A percentile compares a stretch with the other conserved stretches of the same genome.
Conservation (phyloP, 495 filamentous ascomycete genomes). For the Trichoderma erinaceum region DNA sequence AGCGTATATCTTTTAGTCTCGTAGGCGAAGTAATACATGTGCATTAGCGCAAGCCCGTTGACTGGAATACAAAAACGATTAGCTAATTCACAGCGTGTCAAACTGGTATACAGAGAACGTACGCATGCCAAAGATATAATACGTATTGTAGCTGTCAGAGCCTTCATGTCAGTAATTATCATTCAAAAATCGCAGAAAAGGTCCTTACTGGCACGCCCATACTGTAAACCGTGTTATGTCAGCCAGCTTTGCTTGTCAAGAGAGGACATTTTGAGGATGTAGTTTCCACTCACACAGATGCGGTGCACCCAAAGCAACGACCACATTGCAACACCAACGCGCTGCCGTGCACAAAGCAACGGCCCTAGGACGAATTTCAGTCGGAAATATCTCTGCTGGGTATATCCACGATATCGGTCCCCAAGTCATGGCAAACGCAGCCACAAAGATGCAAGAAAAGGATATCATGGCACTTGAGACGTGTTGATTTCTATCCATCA, state of each 20-base stretch:
- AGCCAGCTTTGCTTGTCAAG: background rate
- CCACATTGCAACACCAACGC: constrained; percentile 65
- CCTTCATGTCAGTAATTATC: background rate
- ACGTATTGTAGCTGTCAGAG: constrained; percentile 44
- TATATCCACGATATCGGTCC: constrained; percentile 80
- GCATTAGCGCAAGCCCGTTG: constrained; percentile 60
- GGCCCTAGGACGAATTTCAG: constrained; percentile 60
- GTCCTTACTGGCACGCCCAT: background rate
- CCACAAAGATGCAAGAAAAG: constrained; percentile 75
- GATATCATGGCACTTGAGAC: constrained; percentile 59
- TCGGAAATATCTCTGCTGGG: constrained; percentile 70
- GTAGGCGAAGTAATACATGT: constrained; percentile 65
- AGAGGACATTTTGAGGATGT: constrained; percentile 27
- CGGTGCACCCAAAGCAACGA: constrained; percentile 59
- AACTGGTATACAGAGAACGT: background rate
- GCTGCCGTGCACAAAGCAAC: constrained; percentile 59
- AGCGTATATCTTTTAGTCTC: constrained; percentile 77
- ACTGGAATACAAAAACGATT: constrained; percentile 24
- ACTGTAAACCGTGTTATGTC: background rate
- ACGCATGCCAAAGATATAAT: constrained; percentile 59
- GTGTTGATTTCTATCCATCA: constrained; percentile 44
- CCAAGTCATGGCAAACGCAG: constrained; percentile 69
- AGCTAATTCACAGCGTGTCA: background rate
- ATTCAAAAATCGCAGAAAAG: background rate
- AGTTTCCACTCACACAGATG: constrained; percentile 38